Evolutionary conservation across 208 protist genomes (phyloP), one percentile per base, ranked within the genome.

Genomic region (Blastocrithidia nonstop): DNA sequence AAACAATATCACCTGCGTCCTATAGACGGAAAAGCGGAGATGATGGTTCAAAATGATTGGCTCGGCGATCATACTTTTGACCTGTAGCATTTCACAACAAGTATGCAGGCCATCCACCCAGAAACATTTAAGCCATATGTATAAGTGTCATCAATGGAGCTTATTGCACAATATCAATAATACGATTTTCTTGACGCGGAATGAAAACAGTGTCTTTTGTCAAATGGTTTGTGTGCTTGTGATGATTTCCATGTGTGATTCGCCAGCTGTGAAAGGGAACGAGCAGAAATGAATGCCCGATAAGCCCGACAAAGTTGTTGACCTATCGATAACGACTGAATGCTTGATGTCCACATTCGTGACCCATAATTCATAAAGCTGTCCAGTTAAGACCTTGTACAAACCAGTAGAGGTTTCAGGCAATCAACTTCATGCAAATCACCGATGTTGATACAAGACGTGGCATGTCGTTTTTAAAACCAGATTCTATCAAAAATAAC

Each of bases 321-420:
- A 96, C 6, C 0, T 28, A 19, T 29, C 63, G 59, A 38, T 55
- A 68, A 21, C 83, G 59, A 26, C 68, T 78, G 70, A 96, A 96
- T 43, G 70, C 86, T 31, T 89, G 71, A 55, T 97, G 93, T 20
- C 93, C 93, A 55, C 93, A 97, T 61, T 97, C 93, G 49, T 97
- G 93, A 4, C 81, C 90, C 4, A 97, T 27, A 5, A 97, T 87
- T 90, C 93, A 97, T 1, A 96, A 25, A 6, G 78, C 89, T 1
- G 88, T 95, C 38, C 59, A 54, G 54, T 73, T 87, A 17, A 86
- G 50, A 28, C 91, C 88, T 53, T 93, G 76, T 15, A 87, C 54
- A 51, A 87, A 79, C 74, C 79, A 89, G 42, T 81, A 93, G 20
- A 56, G 35, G 25, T 50, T 64, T 78, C 80, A 93, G 22, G 42